phyloP scores from a whole-genome alignment of 2,329 filamentous ascomycete species.

The Apiospora koreana region DNA sequence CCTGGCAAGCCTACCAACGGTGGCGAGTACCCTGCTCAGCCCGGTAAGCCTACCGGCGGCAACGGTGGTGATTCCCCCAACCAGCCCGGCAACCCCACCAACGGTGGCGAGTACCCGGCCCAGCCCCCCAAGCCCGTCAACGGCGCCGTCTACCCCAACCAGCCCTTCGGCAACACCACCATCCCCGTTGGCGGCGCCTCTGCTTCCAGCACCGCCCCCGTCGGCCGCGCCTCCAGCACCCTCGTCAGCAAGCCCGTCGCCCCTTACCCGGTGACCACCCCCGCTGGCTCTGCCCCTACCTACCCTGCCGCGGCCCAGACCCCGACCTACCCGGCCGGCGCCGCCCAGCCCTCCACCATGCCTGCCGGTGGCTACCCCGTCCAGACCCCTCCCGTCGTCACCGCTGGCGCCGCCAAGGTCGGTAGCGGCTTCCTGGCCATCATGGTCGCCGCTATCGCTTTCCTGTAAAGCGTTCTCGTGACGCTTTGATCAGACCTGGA shows the following conservation, averaged over 20 bases:
- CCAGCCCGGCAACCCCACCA: background rate
- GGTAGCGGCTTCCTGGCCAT: slow-evolving; percentile 26
- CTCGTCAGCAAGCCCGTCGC: background rate
- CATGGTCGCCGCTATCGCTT: slow-evolving; percentile 23
- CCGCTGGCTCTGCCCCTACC: background rate
- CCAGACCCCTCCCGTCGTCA: slow-evolving; percentile 18
- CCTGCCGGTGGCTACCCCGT: slow-evolving; percentile 13
- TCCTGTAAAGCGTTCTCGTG: slow-evolving; percentile 26
- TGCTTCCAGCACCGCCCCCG: background rate
- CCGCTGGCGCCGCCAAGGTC: slow-evolving; percentile 27
- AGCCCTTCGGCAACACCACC: background rate
- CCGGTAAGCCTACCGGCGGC: background rate
- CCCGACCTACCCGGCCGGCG: background rate
- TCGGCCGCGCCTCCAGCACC: background rate
- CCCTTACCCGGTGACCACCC: background rate
- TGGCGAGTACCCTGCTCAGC: no score
- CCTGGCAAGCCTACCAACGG: no score
- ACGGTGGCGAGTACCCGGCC: background rate
- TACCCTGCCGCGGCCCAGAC: background rate
- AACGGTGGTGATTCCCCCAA: background rate
- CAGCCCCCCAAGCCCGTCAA: background rate
- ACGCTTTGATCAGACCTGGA: no score
- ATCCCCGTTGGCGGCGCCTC: background rate
- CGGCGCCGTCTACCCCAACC: background rate
- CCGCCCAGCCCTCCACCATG: background rate